These are phyloP conservation scores for Pouteria campechiana DNA, from an alignment of 179 eudicot species.

Conservation along the genomic window DNA sequence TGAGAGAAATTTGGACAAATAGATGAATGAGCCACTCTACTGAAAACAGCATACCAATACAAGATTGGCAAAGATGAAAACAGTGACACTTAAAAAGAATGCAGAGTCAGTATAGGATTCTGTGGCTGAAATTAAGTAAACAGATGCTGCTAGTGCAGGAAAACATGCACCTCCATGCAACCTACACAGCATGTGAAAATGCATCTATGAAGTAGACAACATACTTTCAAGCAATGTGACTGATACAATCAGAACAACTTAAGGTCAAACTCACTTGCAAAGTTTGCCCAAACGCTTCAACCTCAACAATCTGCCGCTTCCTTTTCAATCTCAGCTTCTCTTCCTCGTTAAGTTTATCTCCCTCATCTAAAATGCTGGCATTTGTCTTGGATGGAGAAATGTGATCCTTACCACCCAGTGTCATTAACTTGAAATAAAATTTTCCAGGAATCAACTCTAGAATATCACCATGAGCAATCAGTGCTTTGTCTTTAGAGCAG, in stretches of 20 bases:
- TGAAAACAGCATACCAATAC: too few relatives aligned
- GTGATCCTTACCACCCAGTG: slow-evolving; percentile 10
- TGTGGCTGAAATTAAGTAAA: too few relatives aligned
- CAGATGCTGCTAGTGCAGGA: too few relatives aligned
- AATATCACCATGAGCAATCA: slow-evolving; percentile 50
- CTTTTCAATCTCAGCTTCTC: slow-evolving; percentile 24
- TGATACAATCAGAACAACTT: not conserved
- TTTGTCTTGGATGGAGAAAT: slow-evolving; percentile 11
- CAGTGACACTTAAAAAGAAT: too few relatives aligned
- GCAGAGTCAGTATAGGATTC: not conserved
- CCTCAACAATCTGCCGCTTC: slow-evolving; percentile 18
- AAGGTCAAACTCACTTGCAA: slow-evolving; percentile 26
- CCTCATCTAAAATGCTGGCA: slow-evolving; percentile 10
- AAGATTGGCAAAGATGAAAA: too few relatives aligned
- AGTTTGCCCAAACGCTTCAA: slow-evolving; percentile 20
- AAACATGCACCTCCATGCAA: too few relatives aligned
- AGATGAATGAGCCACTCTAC: too few relatives aligned
- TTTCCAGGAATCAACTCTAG: slow-evolving; percentile 90
- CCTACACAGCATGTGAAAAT: too few relatives aligned
- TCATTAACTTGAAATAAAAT: slow-evolving; percentile 50
- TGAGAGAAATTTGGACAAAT: too few relatives aligned
- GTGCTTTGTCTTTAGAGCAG: slow-evolving; percentile 35
- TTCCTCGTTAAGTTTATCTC: slow-evolving; percentile 9
- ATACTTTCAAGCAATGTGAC: not conserved
- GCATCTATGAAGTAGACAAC: not conserved